phyloP scores from a whole-genome alignment of 2,329 filamentous ascomycete species.

The Claviceps fusiformis region DNA sequence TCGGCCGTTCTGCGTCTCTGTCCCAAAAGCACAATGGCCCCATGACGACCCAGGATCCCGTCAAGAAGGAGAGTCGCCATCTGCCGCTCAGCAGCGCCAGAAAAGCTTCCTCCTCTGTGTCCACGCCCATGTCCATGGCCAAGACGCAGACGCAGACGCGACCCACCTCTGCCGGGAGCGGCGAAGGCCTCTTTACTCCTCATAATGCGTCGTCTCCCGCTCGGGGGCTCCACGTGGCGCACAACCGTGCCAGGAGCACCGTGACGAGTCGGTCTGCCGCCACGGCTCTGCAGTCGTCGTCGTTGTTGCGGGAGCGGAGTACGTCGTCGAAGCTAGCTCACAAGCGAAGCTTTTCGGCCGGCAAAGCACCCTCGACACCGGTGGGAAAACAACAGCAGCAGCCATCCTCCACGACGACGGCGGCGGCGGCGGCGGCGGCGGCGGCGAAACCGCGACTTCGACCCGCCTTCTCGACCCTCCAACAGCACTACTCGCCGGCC shows the following conservation, averaged over 20 bases:
- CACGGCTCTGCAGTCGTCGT: constrained; percentile 11
- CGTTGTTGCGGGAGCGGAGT: constrained; percentile 13
- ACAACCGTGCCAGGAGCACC: constrained; percentile 21
- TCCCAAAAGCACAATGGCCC: constrained; percentile 1
- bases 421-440: constrained; percentile 9
- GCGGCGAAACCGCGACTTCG: constrained; percentile 21
- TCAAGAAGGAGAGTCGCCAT: constrained; percentile 16
- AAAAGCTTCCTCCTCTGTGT: constrained; percentile 10
- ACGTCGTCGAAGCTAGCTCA: background rate
- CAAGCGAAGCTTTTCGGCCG: constrained; percentile 10
- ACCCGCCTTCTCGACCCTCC: constrained; percentile 47
- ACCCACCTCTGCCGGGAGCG: constrained; percentile 14
- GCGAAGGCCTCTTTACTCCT: constrained; percentile 1
- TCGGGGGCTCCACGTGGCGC: constrained; percentile 9
- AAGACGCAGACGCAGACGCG: constrained; percentile 12
- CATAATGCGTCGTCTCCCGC: constrained; percentile 7
- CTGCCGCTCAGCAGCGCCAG: constrained; percentile 21
- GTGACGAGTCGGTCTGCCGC: constrained; percentile 15
- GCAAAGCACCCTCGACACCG: constrained; percentile 10
- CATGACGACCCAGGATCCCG: constrained; percentile 2
- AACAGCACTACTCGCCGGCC: constrained; percentile 55
- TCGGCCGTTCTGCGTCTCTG: constrained; percentile 13
- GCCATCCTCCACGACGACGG: no score
- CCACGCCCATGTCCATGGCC: constrained; percentile 3
- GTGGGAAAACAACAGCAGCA: background rate